Evolutionary conservation across 1,139 yeast species (phyloP).

Genomic region (Diutina scorzettiae): DNA sequence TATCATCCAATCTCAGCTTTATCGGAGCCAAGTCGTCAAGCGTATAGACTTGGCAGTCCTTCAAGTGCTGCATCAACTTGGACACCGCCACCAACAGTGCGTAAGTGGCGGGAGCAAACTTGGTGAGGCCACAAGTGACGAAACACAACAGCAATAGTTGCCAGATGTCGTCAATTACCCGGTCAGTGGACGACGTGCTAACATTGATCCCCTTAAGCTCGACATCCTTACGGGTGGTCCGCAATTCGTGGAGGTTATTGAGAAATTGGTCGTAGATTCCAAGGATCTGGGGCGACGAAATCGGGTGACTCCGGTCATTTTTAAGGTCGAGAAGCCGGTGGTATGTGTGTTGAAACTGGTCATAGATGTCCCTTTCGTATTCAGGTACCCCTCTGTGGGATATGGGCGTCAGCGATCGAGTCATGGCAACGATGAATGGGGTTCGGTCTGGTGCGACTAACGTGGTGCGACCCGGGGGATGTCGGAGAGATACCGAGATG

Average conservation of each 20-base stretch:
- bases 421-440: neutral
- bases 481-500: too few relatives aligned
- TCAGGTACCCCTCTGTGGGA: conserved; percentile 11
- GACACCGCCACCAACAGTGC: conserved; percentile 79
- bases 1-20: conserved; percentile 55
- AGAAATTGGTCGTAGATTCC: conserved; percentile 43
- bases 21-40: conserved; percentile 75
- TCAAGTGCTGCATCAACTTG: conserved; percentile 67
- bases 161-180: conserved; percentile 77
- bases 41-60: conserved; percentile 73
- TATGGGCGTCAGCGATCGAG: conserved; percentile 2
- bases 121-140: conserved; percentile 80
- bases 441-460: too few relatives aligned
- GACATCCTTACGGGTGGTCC: conserved; percentile 34
- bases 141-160: conserved; percentile 77
- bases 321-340: conserved; percentile 42
- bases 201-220: conserved; percentile 34
- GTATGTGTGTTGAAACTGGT: conserved; percentile 36
- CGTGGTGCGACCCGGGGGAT: too few relatives aligned
- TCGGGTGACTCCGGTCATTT: conserved; percentile 49
- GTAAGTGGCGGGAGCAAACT: conserved; percentile 88
- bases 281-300: conserved; percentile 54
- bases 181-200: conserved; percentile 41
- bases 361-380: conserved; percentile 40
- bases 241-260: conserved; percentile 36